Conservation (phyloP, 2,329 filamentous ascomycete species). For the Arthroderma uncinatum region DNA sequence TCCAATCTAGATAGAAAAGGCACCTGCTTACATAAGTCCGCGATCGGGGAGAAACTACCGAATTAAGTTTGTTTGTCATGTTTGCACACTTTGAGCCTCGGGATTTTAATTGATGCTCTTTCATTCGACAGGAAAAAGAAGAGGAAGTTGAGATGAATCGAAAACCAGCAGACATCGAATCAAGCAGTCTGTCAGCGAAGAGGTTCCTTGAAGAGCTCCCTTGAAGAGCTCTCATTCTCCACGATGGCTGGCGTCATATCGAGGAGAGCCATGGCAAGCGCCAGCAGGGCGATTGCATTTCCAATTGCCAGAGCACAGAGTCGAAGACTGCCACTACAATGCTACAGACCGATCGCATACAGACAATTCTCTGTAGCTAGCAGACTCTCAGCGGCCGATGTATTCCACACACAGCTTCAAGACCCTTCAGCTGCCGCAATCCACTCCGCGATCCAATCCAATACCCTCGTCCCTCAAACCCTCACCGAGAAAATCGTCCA, state of each 20-base stretch:
- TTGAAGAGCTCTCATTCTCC: neutral
- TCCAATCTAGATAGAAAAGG: neutral
- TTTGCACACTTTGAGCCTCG: conserved; percentile 8
- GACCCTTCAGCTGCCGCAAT: conserved; percentile 14
- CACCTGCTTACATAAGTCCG: neutral
- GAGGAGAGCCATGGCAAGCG: conserved; percentile 3
- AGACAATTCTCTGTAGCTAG: conserved; percentile 11
- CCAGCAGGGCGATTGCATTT: conserved; percentile 3
- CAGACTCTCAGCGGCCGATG: conserved; percentile 10
- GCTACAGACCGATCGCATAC: neutral
- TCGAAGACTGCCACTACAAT: neutral
- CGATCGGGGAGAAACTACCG: neutral
- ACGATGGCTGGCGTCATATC: conserved; percentile 2
- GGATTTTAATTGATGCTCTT: conserved; percentile 3
- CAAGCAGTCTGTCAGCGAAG: neutral
- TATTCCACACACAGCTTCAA: conserved; percentile 15
- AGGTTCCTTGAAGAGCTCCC: neutral
- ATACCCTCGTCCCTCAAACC: conserved; percentile 52
- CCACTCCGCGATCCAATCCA: conserved; percentile 14
- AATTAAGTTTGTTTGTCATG: conserved; percentile 8
- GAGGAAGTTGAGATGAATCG: neutral
- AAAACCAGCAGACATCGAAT: no score
- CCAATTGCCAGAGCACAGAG: neutral
- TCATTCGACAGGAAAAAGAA: conserved; percentile 1
- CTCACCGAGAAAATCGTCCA: conserved; percentile 91